Percentiles rank a stretch among this genome's conserved stretches.
Evolutionary conservation across 495 filamentous ascomycete genomes (phyloP).

Genomic region (Daldinia loculata): DNA sequence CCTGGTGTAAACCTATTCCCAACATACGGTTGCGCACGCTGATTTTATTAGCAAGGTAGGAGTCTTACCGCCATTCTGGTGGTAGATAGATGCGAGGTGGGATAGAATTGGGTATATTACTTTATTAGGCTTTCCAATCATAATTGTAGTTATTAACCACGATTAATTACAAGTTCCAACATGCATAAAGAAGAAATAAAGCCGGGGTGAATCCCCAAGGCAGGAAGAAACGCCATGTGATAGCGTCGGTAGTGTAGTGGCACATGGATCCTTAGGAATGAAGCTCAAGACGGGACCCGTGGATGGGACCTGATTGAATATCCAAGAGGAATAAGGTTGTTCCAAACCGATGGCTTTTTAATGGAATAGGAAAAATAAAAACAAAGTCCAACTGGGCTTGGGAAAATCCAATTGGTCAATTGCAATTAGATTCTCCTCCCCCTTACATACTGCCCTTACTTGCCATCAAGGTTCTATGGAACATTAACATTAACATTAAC

Average conservation of each 20-base stretch:
- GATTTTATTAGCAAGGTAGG: neutral
- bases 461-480: slow-evolving; percentile 4
- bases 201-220: neutral
- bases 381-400: neutral
- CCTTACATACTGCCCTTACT: neutral
- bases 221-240: neutral
- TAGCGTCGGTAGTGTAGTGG: neutral
- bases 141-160: neutral
- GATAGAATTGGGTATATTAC: neutral
- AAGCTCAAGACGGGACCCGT: neutral
- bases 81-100: neutral
- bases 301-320: neutral
- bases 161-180: neutral
- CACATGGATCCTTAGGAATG: neutral
- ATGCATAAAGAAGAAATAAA: neutral
- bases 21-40: neutral
- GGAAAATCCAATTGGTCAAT: neutral
- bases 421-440: neutral
- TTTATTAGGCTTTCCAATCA: neutral
- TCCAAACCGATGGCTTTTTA: neutral
- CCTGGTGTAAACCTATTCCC: neutral
- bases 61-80: neutral
- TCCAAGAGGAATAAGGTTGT: slow-evolving; percentile 5
- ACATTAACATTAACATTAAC: too few relatives aligned
- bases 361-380: neutral